Evolutionary conservation across 805 yeast genomes (phyloP).

Genomic region (Brettanomyces sp.): DNA sequence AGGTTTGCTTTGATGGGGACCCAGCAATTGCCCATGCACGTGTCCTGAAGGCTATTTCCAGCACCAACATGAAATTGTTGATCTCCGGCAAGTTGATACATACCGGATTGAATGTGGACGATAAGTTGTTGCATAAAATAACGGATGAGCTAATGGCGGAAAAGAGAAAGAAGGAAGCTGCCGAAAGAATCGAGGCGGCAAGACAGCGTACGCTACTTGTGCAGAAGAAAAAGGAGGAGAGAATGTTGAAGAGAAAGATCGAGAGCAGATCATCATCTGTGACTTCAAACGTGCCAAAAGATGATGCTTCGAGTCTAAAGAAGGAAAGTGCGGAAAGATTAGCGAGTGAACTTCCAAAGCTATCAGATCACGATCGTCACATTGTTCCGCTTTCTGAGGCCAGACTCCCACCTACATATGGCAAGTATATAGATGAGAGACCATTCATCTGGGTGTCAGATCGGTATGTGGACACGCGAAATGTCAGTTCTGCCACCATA

Average conservation of each 20-base stretch:
- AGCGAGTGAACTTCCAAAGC: constrained; percentile 2
- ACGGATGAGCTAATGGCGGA: constrained; percentile 22
- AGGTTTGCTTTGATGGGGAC: constrained; percentile 53
- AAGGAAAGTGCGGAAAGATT: neutral
- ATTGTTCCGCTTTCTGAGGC: constrained; percentile 17
- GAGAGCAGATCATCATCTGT: neutral
- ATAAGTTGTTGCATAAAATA: constrained; percentile 27
- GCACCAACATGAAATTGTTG: constrained; percentile 30
- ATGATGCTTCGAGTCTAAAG: neutral
- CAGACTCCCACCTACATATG: constrained; percentile 39
- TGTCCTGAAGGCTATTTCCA: constrained; percentile 36
- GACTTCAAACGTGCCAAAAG: neutral
- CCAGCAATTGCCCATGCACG: constrained; percentile 35
- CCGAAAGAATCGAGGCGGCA: constrained; percentile 18
- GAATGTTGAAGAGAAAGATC: constrained; percentile 8
- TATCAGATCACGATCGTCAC: constrained; percentile 24
- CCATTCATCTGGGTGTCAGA: constrained; percentile 50
- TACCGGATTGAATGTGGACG: constrained; percentile 41
- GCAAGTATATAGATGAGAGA: constrained; percentile 40
- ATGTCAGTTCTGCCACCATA: constrained; percentile 45
- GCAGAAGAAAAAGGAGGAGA: constrained; percentile 6
- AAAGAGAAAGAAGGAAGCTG: constrained; percentile 29
- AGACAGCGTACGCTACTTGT: constrained; percentile 10
- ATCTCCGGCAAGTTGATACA: constrained; percentile 45
- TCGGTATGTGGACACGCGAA: constrained; percentile 37